Evolutionary conservation across 768 basidiomycete genomes (phyloP).

Genomic region (Lactifluus volemus): DNA sequence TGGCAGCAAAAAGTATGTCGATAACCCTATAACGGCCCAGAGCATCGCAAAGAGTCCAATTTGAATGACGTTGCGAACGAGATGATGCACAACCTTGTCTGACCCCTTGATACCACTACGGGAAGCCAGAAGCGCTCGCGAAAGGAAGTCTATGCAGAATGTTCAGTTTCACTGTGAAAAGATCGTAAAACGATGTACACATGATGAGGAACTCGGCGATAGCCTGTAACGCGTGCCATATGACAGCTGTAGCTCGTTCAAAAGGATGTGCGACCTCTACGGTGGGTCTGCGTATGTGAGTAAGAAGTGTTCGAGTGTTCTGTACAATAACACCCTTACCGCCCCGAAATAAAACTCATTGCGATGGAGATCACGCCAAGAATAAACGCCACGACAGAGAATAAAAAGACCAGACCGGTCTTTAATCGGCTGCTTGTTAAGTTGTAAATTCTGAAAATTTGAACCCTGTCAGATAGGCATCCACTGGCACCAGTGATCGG

Average conservation of each 20-base stretch:
- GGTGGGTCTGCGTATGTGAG: background rate
- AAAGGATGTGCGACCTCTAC: no score
- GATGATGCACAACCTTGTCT: background rate
- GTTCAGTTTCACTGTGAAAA: background rate
- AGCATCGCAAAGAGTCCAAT: background rate
- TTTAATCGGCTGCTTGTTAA: background rate
- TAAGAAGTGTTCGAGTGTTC: background rate
- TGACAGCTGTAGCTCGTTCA: background rate
- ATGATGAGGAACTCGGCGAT: background rate
- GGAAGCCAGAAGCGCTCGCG: background rate
- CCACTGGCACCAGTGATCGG: background rate
- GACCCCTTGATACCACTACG: background rate
- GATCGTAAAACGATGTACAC: background rate
- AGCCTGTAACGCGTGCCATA: background rate
- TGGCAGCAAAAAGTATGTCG: background rate
- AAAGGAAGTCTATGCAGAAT: background rate
- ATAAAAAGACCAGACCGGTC: background rate
- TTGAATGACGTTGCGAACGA: slow-evolving; percentile 1
- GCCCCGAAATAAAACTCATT: background rate
- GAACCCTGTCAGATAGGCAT: background rate
- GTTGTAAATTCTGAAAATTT: background rate
- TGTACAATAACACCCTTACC: background rate
- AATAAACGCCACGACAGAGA: background rate
- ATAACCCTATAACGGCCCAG: background rate
- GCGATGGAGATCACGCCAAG: background rate